Conservation (phyloP, 1,139 yeast species). For the Yamadazyma aaseri region DNA sequence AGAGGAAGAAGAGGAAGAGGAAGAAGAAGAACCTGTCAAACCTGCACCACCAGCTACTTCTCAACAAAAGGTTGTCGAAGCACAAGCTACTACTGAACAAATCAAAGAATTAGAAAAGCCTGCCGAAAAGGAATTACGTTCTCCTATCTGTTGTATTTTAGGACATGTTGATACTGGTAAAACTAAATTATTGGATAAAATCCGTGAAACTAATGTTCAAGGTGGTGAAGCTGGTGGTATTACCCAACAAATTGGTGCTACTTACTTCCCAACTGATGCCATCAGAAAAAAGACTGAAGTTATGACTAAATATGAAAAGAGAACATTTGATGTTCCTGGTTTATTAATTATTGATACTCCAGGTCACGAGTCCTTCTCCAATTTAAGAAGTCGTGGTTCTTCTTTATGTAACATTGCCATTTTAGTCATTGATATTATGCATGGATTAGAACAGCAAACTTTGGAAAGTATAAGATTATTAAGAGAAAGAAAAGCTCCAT, state of each 20-base stretch:
- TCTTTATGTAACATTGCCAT: constrained; percentile 98
- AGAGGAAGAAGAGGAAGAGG: constrained; percentile 19
- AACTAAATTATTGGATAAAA: constrained; percentile 91
- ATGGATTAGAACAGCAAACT: constrained; percentile 97
- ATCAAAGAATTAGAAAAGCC: constrained; percentile 18
- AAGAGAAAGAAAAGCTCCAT: constrained; percentile 97
- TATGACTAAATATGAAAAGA: constrained; percentile 84
- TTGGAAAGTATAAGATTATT: constrained; percentile 87
- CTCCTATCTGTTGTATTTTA: constrained; percentile 97
- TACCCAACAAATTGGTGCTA: constrained; percentile 99
- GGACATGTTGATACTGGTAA: constrained; percentile 99
- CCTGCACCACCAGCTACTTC: constrained; percentile 1
- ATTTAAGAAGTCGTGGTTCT: constrained; percentile 97
- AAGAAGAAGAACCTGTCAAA: constrained; percentile 13
- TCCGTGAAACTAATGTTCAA: constrained; percentile 98
- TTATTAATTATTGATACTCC: constrained; percentile 95
- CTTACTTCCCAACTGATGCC: constrained; percentile 96
- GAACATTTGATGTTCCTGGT: constrained; percentile 94
- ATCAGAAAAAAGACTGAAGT: constrained; percentile 87
- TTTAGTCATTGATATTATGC: constrained; percentile 97
- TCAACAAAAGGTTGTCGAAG: constrained; percentile 7
- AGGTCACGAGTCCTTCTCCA: constrained; percentile 99
- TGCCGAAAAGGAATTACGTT: constrained; percentile 65
- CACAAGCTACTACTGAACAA: constrained; percentile 14
- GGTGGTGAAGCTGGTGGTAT: constrained; percentile 99